These are phyloP conservation scores for Taiozyma sp. DNA, from an alignment of 1,139 yeast species.

Conservation along the genomic window DNA sequence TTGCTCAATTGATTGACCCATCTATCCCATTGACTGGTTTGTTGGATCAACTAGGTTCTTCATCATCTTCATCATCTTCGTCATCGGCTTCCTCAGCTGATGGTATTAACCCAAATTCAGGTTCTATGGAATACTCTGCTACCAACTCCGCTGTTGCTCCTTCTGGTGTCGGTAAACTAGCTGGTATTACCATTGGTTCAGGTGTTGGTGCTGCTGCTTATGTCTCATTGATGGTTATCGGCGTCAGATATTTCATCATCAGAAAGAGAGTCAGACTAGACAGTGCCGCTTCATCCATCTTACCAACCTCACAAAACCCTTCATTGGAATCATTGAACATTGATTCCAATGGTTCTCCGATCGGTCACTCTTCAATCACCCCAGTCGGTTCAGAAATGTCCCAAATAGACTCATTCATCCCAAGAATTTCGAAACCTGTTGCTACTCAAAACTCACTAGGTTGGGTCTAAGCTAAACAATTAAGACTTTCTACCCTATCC, in stretches of 20 bases:
- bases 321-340: slow-evolving; percentile 25
- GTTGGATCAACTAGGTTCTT: slow-evolving; percentile 22
- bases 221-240: slow-evolving; percentile 43
- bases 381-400: slow-evolving; percentile 14
- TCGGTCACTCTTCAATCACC: slow-evolving; percentile 10
- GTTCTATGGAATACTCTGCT: slow-evolving; percentile 29
- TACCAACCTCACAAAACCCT: slow-evolving; percentile 21
- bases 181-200: slow-evolving; percentile 46
- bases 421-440: slow-evolving; percentile 42
- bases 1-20: slow-evolving; percentile 57
- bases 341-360: slow-evolving; percentile 24
- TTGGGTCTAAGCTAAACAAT: slow-evolving; percentile 27
- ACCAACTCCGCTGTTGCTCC: neutral
- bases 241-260: slow-evolving; percentile 33
- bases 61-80: slow-evolving; percentile 22
- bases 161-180: slow-evolving; percentile 11
- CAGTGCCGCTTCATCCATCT: slow-evolving; percentile 17
- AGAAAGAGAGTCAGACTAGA: slow-evolving; percentile 25
- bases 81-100: slow-evolving; percentile 8
- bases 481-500: neutral
- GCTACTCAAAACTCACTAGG: slow-evolving; percentile 45
- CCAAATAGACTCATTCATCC: slow-evolving; percentile 25
- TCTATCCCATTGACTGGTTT: slow-evolving; percentile 60
- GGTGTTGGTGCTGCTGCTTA: slow-evolving; percentile 60
- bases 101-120: slow-evolving; percentile 19